A percentile compares a stretch with the other conserved stretches of the same genome.
Evolutionary conservation across 495 filamentous ascomycete species (phyloP).

Genomic region (Talaromyces liani): DNA sequence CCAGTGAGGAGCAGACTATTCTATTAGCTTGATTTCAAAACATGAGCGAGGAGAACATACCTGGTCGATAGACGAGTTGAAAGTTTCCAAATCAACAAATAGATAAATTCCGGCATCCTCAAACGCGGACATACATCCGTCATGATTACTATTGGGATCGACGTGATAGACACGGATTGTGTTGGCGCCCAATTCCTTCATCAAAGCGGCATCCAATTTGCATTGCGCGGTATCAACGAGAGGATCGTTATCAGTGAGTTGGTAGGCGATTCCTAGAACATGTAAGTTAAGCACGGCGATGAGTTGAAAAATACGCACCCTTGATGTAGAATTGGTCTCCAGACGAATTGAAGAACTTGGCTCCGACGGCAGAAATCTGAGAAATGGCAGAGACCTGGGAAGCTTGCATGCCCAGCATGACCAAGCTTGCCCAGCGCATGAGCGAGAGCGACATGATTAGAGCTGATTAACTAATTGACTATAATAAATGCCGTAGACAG

Average conservation of each 20-base stretch:
- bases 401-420: constrained; percentile 24
- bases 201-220: constrained; percentile 64
- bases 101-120: constrained; percentile 69
- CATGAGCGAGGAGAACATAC: constrained; percentile 32
- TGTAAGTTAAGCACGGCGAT: constrained; percentile 6
- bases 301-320: constrained; percentile 38
- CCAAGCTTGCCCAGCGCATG: constrained; percentile 11
- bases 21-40: neutral
- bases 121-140: constrained; percentile 60
- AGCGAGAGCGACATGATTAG: neutral
- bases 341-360: constrained; percentile 75
- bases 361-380: constrained; percentile 62
- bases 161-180: constrained; percentile 88
- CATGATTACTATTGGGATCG: constrained; percentile 59
- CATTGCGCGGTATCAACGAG: constrained; percentile 71
- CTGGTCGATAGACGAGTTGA: constrained; percentile 68
- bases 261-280: constrained; percentile 60
- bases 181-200: constrained; percentile 76
- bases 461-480: neutral
- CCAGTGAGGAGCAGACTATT: constrained; percentile 46
- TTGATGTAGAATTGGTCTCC: constrained; percentile 78
- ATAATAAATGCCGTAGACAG: neutral
- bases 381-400: constrained; percentile 29
- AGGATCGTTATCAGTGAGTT: constrained; percentile 62
- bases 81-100: constrained; percentile 79